Evolutionary conservation across 768 basidiomycete genomes (phyloP), one percentile per base, ranked within the genome.

Genomic region (Rhodosporidiobolus sp.): DNA sequence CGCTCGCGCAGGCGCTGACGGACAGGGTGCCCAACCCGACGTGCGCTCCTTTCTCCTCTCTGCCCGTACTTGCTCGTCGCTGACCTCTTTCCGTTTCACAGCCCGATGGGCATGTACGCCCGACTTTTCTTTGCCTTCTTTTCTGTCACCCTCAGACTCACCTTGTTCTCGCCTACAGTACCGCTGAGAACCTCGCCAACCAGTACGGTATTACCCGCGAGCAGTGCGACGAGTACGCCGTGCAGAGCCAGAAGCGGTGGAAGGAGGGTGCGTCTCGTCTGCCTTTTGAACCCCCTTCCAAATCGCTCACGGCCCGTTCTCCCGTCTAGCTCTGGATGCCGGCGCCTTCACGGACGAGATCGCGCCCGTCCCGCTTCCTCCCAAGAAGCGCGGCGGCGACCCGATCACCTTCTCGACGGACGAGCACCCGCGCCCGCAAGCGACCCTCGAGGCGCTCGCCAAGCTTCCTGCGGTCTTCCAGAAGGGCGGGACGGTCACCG

Each of bases 131-230:
- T 32, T 20, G 2, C 20, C 12, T 28, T 14, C 35, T 28, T 28
- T 12, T 14, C n/a, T n/a, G n/a, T n/a, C n/a, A n/a, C 22, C 14
- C 4, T 22, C 19, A 45, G 48, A 49, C 30, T 45, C 30, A 34
- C 26, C 35, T 30, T 20, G 7, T 3, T 0, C 26, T 34, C 34
- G 0, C 19, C 34, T 48, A 61, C 59, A 76, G 82, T 61, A 83
- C 82, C 12, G 82, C 82, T 19, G 82, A 83, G 77, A 83, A 83
- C 73, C 74, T 83, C 19, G 82, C 82, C 3, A 78, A 79, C 68
- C 82, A 82, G 76, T 83, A 82, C 68, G 81, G 81, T 28, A 81
- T 83, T 71, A 77, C 80, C 24, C 74, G 82, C 49, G 77, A 81
- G 62, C 77, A 82, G 12, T 82, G 81, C 63, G 82, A 83, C 71